phyloP scores from a whole-genome alignment of 2,329 filamentous ascomycete species.

The Ceratocystis eucalypticola region DNA sequence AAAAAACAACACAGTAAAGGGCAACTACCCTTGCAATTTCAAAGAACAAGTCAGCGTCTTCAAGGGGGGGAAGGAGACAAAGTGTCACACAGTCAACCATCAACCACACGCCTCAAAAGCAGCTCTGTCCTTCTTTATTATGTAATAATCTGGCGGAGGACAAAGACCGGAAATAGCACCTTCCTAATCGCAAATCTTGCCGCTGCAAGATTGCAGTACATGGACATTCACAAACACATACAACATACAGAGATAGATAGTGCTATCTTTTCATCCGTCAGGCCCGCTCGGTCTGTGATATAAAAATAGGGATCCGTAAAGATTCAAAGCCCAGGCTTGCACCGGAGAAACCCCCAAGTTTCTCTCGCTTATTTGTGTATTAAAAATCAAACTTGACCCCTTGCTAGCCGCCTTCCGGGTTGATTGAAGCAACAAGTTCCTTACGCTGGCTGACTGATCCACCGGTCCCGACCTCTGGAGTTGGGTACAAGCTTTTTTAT shows the following conservation, averaged over 20 bases:
- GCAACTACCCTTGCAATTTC: neutral
- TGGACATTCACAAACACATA: neutral
- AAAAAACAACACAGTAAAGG: neutral
- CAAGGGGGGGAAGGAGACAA: neutral
- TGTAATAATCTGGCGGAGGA: neutral
- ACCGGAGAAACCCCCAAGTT: neutral
- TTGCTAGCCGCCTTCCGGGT: constrained; percentile 4
- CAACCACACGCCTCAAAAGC: neutral
- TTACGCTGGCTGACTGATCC: neutral
- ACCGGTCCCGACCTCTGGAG: neutral
- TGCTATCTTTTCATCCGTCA: too few relatives aligned
- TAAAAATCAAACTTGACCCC: neutral
- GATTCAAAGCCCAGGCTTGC: neutral
- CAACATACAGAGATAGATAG: neutral
- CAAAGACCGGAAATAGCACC: neutral
- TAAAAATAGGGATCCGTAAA: neutral
- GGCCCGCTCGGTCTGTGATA: neutral
- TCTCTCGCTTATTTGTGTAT: neutral
- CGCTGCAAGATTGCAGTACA: neutral
- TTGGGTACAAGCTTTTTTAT: neutral
- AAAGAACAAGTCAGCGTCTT: neutral
- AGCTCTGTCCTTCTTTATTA: neutral
- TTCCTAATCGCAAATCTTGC: too few relatives aligned
- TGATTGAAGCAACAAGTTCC: neutral
- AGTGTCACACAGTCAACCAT: neutral